phyloP scores from a whole-genome alignment of 169 alveolate species.

The Plasmodium gaboni region DNA sequence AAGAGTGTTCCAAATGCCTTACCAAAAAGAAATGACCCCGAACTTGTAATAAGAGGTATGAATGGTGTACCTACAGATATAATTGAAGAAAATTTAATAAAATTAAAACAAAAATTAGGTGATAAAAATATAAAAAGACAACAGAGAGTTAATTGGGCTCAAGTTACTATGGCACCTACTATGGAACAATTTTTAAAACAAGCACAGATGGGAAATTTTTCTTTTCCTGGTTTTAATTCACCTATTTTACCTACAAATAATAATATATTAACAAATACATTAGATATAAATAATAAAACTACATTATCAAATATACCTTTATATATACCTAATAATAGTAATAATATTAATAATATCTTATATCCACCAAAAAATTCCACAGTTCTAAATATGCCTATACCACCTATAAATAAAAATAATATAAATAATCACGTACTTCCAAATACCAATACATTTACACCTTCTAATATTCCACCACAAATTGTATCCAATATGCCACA shows the following conservation, averaged over 20 bases:
- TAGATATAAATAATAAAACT: constrained; percentile 31
- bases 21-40: constrained; percentile 96
- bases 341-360: constrained; percentile 11
- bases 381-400: constrained; percentile 17
- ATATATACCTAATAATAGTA: constrained; percentile 15
- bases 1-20: constrained; percentile 96
- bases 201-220: constrained; percentile 75
- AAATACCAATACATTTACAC: constrained; percentile 6
- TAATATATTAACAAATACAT: constrained; percentile 26
- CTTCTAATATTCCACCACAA: constrained; percentile 51
- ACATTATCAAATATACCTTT: constrained; percentile 38
- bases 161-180: constrained; percentile 85
- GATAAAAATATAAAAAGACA: constrained; percentile 84
- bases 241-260: constrained; percentile 34
- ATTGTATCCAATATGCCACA: constrained; percentile 13
- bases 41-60: constrained; percentile 96
- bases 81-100: constrained; percentile 87
- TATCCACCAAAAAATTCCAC: constrained; percentile 14
- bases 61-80: constrained; percentile 96
- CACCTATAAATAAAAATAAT: background rate
- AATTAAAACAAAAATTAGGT: constrained; percentile 82
- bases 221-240: constrained; percentile 72
- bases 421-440: background rate
- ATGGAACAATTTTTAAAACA: constrained; percentile 82
- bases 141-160: constrained; percentile 90